phyloP scores from a whole-genome alignment of 108 stramenopile genomes.

The Cyclotella kingstonii region DNA sequence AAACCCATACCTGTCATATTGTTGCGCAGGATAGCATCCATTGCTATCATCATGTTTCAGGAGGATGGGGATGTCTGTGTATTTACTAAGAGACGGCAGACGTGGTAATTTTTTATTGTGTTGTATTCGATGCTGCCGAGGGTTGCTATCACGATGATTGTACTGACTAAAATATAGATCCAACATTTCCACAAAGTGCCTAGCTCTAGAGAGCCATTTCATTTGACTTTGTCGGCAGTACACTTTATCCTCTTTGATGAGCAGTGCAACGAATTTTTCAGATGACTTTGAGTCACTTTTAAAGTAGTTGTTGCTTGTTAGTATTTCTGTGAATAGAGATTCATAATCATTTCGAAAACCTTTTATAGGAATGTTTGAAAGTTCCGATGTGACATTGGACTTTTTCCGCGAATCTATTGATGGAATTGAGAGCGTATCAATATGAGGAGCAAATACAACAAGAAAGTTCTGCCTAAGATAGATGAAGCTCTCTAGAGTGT shows the following conservation, averaged over 20 bases:
- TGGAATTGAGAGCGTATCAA: background rate
- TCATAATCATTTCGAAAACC: conserved; percentile 1
- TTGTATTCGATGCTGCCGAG: background rate
- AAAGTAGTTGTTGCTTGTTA: background rate
- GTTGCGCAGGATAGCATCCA: conserved; percentile 31
- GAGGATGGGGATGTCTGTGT: conserved; percentile 14
- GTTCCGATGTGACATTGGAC: background rate
- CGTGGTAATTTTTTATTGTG: background rate
- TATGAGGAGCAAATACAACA: background rate
- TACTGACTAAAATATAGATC: conserved; percentile 14
- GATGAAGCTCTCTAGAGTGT: background rate
- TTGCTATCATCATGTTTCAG: conserved; percentile 48
- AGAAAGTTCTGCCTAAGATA: background rate
- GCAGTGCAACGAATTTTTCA: conserved; percentile 23
- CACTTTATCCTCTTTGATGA: conserved; percentile 28
- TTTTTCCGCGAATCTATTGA: background rate
- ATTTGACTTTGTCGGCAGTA: conserved; percentile 35
- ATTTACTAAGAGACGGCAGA: background rate
- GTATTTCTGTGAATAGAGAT: conserved; percentile 17
- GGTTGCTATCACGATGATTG: background rate
- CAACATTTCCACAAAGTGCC: conserved; percentile 42
- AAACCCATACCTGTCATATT: conserved; percentile 29
- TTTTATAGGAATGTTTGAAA: background rate
- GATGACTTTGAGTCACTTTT: too few relatives aligned
- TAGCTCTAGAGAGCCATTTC: conserved; percentile 27